Conservation (phyloP, 2,329 filamentous ascomycete species). For the Albifimbria verrucaria region DNA sequence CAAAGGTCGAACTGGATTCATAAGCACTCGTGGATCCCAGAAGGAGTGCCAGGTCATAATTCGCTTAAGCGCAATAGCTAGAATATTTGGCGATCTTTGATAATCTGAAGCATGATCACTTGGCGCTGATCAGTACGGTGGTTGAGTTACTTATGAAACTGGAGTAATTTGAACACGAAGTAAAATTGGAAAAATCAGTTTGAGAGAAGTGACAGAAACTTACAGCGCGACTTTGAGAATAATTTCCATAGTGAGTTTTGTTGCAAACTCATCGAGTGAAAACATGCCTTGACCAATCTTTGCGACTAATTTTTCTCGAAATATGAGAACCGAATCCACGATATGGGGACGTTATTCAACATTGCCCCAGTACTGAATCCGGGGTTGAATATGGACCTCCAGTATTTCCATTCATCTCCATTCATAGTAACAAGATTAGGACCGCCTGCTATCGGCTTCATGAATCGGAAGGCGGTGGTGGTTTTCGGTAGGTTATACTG, state of each 20-base stretch:
- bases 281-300: neutral
- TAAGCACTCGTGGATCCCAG: neutral
- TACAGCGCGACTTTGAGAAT: conserved; percentile 1
- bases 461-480: neutral
- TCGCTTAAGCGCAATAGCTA: neutral
- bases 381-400: neutral
- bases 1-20: neutral
- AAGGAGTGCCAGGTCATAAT: conserved; percentile 1
- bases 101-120: conserved; percentile 1
- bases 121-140: too few relatives aligned
- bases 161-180: too few relatives aligned
- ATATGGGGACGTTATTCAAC: neutral
- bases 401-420: conserved; percentile 1
- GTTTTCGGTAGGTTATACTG: neutral
- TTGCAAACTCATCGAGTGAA: neutral
- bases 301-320: neutral
- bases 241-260: neutral
- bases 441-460: conserved; percentile 1
- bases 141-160: neutral
- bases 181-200: too few relatives aligned
- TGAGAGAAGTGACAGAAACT: neutral
- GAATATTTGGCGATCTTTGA: neutral
- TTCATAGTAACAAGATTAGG: conserved; percentile 1
- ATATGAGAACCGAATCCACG: neutral
- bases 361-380: neutral